Evolutionary conservation across 2,329 filamentous ascomycete genomes (phyloP), one percentile per base, ranked within the genome.

Genomic region (Ustulina deusta): DNA sequence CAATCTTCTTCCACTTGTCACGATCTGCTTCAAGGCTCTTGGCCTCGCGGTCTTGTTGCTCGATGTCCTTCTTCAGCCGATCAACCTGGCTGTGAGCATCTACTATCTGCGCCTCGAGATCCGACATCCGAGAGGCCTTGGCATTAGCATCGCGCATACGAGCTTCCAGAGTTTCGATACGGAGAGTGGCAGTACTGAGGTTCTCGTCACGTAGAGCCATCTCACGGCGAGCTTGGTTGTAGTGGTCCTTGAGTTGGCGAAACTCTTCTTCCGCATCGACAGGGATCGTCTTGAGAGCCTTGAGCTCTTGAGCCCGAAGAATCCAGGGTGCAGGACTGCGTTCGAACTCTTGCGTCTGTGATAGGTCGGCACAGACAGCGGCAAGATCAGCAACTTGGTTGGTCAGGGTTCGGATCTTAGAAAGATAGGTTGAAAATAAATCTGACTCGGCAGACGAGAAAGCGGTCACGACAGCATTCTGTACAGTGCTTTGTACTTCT

Each of bases 111-210:
- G 80, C 81, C 78, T 93, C 91, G 13, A 93, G 83, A 61, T 89
- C 88, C 22, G 83, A 83, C 72, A 93, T 92, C 60, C 86, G 86
- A 58, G 89, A 88, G 15, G 92, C 89, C 80, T 95, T 94, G 77
- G 91, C 89, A 71, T 90, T 89, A 6, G 93, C 92, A 76, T 97
- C 94, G 65, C 90, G 89, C 90, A 96, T 94, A 65, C 93, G 87
- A 7, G 93, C 92, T 79, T 97, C 93, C 42, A 98, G 89, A 46
- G 96, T 93, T 80, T 97, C 95, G 73, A 97, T 97, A 79, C 96
- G 94, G 73, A 97, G 91, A n/a, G 91, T 88, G 27, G 93, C 87
- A 66, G 97, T 95, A 78, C 97, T 94, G 60, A 97, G 88, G 40
- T 91, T 90, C 77, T 94, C 92, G 72, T 97, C 93, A 69, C 91